phyloP scores from a whole-genome alignment of 768 basidiomycete genomes.

The Polyporus arcularius region DNA sequence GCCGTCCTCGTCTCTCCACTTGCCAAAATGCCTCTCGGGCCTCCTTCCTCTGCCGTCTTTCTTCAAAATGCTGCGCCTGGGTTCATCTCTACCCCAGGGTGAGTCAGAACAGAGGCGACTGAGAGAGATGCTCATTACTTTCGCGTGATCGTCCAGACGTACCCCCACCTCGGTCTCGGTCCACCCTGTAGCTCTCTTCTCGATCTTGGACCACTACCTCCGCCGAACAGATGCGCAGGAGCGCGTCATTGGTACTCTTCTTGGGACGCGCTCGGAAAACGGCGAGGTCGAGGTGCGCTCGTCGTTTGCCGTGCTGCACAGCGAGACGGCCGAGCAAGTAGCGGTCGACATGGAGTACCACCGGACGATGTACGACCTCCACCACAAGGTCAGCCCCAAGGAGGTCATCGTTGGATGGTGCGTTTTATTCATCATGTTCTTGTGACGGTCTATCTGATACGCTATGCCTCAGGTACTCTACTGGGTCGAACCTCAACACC shows the following conservation, averaged over 20 bases:
- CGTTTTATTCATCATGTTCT: conserved; percentile 29
- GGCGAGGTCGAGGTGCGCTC: conserved; percentile 71
- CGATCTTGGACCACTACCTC: conserved; percentile 96
- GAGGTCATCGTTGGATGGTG: conserved; percentile 96
- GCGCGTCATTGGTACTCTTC: conserved; percentile 93
- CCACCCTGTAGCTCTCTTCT: conserved; percentile 90
- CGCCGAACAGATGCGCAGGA: conserved; percentile 79
- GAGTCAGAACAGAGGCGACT: conserved; percentile 11
- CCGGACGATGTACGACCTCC: conserved; percentile 87
- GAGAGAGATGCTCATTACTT: neutral
- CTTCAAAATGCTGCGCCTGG: conserved; percentile 37
- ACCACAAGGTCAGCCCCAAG: conserved; percentile 80
- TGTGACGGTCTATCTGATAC: neutral
- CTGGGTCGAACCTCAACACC: conserved; percentile 86
- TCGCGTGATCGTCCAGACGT: conserved; percentile 46
- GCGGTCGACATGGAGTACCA: conserved; percentile 98
- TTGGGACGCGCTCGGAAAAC: conserved; percentile 71
- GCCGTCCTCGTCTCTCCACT: conserved; percentile 19
- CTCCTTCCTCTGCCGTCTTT: conserved; percentile 47
- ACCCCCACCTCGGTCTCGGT: conserved; percentile 75
- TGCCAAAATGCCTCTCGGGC: conserved; percentile 48
- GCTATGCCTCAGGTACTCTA: conserved; percentile 75
- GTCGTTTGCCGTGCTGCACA: conserved; percentile 91
- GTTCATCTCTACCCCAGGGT: conserved; percentile 37
- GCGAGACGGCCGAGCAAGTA: conserved; percentile 89